Evolutionary conservation across 495 filamentous ascomycete species (phyloP).

Genomic region (Pseudoneurospora amorphoporcata): DNA sequence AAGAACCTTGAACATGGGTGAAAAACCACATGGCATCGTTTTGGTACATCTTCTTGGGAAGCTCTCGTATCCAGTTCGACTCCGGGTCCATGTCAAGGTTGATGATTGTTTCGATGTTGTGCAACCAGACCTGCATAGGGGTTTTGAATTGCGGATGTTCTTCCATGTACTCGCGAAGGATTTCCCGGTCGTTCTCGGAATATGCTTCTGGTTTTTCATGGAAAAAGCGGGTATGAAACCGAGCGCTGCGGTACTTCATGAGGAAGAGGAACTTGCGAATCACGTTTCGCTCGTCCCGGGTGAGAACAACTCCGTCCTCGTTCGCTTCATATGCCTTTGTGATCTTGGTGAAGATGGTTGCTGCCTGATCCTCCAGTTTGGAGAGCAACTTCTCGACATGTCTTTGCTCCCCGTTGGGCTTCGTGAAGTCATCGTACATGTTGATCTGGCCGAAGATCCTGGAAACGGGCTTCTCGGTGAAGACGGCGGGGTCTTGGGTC

Average conservation of each 20-base stretch:
- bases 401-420: constrained; percentile 15
- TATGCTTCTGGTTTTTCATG: constrained; percentile 28
- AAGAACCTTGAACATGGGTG: constrained; percentile 15
- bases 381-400: constrained; percentile 29
- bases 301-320: constrained; percentile 21
- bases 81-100: constrained; percentile 33
- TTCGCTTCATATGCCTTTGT: constrained; percentile 19
- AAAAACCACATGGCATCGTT: constrained; percentile 36
- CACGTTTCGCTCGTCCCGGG: constrained; percentile 27
- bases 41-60: constrained; percentile 28
- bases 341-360: constrained; percentile 23
- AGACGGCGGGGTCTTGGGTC: constrained; percentile 6
- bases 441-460: constrained; percentile 30
- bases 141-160: constrained; percentile 27
- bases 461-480: constrained; percentile 24
- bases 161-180: constrained; percentile 33
- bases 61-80: constrained; percentile 21
- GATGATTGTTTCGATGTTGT: constrained; percentile 37
- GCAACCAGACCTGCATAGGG: constrained; percentile 44
- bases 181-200: constrained; percentile 25
- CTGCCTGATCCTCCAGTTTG: constrained; percentile 22
- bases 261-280: constrained; percentile 46
- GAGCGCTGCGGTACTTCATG: constrained; percentile 35
- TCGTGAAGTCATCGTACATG: constrained; percentile 32
- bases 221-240: constrained; percentile 27